These are phyloP conservation scores for Ottelia alismoides DNA, from an alignment of 106 monocot genomes.

Conservation along the genomic window DNA sequence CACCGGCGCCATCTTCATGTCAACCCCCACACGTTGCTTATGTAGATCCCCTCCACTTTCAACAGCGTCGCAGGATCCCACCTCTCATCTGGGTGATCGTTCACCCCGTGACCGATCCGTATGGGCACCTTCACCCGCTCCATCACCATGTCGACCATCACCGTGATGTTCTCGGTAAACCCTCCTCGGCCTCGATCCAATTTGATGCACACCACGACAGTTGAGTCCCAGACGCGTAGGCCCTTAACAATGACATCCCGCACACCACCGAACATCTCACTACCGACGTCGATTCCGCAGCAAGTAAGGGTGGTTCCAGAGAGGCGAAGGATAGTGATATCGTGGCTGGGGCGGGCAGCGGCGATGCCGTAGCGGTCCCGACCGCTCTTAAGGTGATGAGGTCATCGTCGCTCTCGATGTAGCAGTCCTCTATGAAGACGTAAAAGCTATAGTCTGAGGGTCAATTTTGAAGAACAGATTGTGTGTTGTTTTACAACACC, in stretches of 20 bases:
- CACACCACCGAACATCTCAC: slow-evolving; percentile 88
- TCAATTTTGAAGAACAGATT: no score
- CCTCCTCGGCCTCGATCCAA: slow-evolving; percentile 78
- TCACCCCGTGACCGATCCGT: slow-evolving; percentile 55
- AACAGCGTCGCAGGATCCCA: slow-evolving; percentile 65
- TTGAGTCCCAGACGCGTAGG: slow-evolving; percentile 64
- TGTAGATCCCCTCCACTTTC: slow-evolving; percentile 22
- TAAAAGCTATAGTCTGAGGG: slow-evolving; percentile 57
- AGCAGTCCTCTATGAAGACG: slow-evolving; percentile 88
- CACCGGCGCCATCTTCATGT: slow-evolving; percentile 34
- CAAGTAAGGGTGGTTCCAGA: slow-evolving; percentile 89
- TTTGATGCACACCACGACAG: slow-evolving; percentile 55
- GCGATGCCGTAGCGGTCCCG: slow-evolving; percentile 86
- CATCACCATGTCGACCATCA: slow-evolving; percentile 41
- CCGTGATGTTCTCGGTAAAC: slow-evolving; percentile 61
- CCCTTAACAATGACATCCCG: slow-evolving; percentile 41
- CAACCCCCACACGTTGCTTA: slow-evolving; percentile 38
- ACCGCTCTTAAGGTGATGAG: slow-evolving; percentile 86
- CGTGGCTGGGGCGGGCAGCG: slow-evolving; percentile 43
- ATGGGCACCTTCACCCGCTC: slow-evolving; percentile 71
- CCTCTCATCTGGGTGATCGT: slow-evolving; percentile 62
- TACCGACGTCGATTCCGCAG: slow-evolving; percentile 82
- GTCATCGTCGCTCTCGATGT: slow-evolving; percentile 89
- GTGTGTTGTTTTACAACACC: no score
- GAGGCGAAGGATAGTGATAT: slow-evolving; percentile 50